phyloP scores from a whole-genome alignment of 768 basidiomycete genomes.

The Sporobolomyces phaffii region DNA sequence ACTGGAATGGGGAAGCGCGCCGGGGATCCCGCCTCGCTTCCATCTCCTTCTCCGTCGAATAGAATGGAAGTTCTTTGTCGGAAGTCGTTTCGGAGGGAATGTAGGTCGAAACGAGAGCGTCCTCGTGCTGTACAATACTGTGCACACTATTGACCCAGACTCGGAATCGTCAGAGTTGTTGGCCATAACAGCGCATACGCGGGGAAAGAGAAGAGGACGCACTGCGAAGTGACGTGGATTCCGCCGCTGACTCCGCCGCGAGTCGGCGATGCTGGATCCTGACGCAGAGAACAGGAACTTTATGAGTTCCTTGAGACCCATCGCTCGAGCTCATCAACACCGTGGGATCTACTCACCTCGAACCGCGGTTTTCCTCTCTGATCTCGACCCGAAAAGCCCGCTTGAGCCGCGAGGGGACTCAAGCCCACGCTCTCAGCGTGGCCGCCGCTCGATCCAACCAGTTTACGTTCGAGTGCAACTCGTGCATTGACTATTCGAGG shows the following conservation, averaged over 20 bases:
- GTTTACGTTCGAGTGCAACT: background rate
- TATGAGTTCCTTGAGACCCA: too few species aligned
- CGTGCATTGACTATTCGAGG: background rate
- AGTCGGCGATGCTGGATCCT: background rate
- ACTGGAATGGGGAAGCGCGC: too few species aligned
- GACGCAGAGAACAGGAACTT: background rate
- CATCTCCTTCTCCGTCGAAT: background rate
- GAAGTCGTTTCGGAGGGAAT: background rate
- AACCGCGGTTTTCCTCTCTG: background rate
- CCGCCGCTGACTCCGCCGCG: background rate
- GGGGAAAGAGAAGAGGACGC: background rate
- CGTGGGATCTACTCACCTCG: background rate
- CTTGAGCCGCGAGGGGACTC: background rate
- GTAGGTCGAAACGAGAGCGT: background rate
- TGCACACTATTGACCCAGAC: too few species aligned
- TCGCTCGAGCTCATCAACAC: too few species aligned
- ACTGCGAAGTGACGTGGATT: constrained; percentile 1
- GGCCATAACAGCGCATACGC: too few species aligned
- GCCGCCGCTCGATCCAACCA: background rate
- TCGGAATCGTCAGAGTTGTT: too few species aligned
- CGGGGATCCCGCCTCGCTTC: background rate
- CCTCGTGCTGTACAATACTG: too few species aligned
- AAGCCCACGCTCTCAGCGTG: background rate
- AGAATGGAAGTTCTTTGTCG: background rate
- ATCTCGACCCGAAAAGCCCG: too few species aligned